A percentile compares a stretch with the other conserved stretches of the same genome.
Evolutionary conservation across 1,284 basidiomycete species (phyloP).

Genomic region (Sparassis latifolia): DNA sequence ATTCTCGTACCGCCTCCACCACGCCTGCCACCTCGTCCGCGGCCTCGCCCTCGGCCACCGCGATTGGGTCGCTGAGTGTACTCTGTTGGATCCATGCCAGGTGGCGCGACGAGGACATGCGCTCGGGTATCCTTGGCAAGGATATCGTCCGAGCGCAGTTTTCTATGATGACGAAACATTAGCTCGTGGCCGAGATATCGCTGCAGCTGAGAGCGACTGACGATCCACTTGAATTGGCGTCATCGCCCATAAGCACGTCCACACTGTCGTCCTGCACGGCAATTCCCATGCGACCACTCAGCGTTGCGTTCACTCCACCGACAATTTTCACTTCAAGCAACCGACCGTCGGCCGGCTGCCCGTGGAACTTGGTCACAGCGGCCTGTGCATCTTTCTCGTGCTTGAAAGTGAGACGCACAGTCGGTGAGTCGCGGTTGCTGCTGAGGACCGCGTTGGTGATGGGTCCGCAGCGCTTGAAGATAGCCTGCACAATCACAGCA

Average conservation of each 20-base stretch:
- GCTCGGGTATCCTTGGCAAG: slow-evolving; percentile 64
- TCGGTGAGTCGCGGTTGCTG: slow-evolving; percentile 37
- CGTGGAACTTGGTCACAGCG: slow-evolving; percentile 72
- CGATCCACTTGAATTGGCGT: slow-evolving; percentile 40
- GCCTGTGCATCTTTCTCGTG: slow-evolving; percentile 53
- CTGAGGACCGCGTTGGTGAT: slow-evolving; percentile 47
- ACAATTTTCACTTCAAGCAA: slow-evolving; percentile 61
- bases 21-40: slow-evolving; percentile 24
- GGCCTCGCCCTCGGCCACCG: slow-evolving; percentile 22
- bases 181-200: not conserved
- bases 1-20: slow-evolving; percentile 30
- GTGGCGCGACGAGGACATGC: slow-evolving; percentile 62
- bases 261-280: slow-evolving; percentile 60
- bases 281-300: slow-evolving; percentile 49
- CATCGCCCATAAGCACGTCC: slow-evolving; percentile 56
- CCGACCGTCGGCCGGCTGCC: slow-evolving; percentile 77
- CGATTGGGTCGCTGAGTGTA: slow-evolving; percentile 35
- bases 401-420: slow-evolving; percentile 73
- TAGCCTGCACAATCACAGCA: slow-evolving; percentile 41
- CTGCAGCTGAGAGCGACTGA: slow-evolving; percentile 31
- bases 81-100: slow-evolving; percentile 54
- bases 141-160: slow-evolving; percentile 80
- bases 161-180: slow-evolving; percentile 38
- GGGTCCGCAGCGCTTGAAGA: slow-evolving; percentile 75
- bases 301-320: slow-evolving; percentile 45